Conservation (phyloP, 73 alveolate genomes). For the Urostyla sp. region DNA sequence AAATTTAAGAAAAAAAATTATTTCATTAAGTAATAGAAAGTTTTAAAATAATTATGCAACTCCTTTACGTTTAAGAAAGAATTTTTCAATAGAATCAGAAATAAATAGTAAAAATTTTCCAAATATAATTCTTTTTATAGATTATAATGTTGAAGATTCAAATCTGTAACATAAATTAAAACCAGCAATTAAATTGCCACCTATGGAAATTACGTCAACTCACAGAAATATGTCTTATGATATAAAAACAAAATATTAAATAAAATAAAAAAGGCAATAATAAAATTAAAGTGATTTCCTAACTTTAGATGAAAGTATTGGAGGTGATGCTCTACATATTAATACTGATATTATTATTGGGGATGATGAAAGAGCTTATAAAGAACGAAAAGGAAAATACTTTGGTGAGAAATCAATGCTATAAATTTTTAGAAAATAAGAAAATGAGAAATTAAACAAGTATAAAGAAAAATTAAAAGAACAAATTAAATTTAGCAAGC, state of each 20-base stretch:
- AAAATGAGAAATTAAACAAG: conserved; percentile 1
- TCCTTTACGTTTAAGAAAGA: conserved; percentile 33
- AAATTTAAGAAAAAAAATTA: conserved; percentile 23
- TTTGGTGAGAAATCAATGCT: conserved; percentile 28
- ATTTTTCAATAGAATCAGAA: conserved; percentile 8
- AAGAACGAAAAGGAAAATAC: conserved; percentile 25
- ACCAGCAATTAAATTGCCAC: conserved; percentile 41
- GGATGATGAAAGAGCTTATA: conserved; percentile 1
- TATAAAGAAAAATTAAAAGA: conserved; percentile 10
- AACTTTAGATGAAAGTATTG: conserved; percentile 7
- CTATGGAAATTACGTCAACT: conserved; percentile 33
- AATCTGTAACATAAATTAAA: not conserved
- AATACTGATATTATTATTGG: conserved; percentile 25
- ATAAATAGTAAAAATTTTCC: not conserved
- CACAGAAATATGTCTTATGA: conserved; percentile 23
- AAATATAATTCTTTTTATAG: not conserved
- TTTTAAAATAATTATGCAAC: conserved; percentile 14
- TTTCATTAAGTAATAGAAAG: not conserved
- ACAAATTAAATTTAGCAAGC: conserved; percentile 9
- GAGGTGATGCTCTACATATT: conserved; percentile 47
- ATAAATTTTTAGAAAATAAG: conserved; percentile 17
- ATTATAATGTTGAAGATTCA: conserved; percentile 4
- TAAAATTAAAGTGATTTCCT: not conserved
- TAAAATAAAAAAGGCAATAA: not conserved
- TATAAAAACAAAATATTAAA: not conserved